These are phyloP conservation scores for Blastocystis sp. DNA, from an alignment of 352 stramenopile species.

Conservation along the genomic window DNA sequence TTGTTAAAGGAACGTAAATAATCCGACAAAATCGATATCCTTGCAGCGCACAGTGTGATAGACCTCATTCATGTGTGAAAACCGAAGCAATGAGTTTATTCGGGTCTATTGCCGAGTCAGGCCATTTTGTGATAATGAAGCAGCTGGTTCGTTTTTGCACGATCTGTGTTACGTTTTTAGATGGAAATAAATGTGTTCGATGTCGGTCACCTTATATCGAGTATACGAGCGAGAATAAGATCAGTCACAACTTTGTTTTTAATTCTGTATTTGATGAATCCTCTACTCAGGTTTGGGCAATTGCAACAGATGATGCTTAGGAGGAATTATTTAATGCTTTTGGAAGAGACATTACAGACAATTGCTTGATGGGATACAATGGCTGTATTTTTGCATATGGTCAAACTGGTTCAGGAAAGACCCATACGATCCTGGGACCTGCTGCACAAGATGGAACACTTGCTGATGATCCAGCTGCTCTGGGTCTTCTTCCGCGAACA, in stretches of 20 bases:
- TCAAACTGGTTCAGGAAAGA: constrained; percentile 60
- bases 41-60: not conserved
- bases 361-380: constrained; percentile 54
- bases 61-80: not conserved
- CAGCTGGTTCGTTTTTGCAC: not conserved
- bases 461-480: not conserved
- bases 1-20: not conserved
- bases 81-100: constrained; percentile 46
- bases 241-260: constrained; percentile 35
- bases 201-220: not conserved
- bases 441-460: not conserved
- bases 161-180: not conserved
- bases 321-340: constrained; percentile 37
- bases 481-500: constrained; percentile 44
- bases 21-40: not conserved
- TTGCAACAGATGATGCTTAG: not conserved
- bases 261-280: constrained; percentile 41
- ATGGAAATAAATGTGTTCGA: not conserved
- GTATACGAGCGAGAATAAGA: not conserved
- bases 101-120: constrained; percentile 48
- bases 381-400: constrained; percentile 59
- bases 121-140: not conserved
- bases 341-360: constrained; percentile 38
- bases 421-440: constrained; percentile 44
- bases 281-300: constrained; percentile 4